Evolutionary conservation across 2,329 filamentous ascomycete species (phyloP).

Genomic region (Cryphonectria parasitica): DNA sequence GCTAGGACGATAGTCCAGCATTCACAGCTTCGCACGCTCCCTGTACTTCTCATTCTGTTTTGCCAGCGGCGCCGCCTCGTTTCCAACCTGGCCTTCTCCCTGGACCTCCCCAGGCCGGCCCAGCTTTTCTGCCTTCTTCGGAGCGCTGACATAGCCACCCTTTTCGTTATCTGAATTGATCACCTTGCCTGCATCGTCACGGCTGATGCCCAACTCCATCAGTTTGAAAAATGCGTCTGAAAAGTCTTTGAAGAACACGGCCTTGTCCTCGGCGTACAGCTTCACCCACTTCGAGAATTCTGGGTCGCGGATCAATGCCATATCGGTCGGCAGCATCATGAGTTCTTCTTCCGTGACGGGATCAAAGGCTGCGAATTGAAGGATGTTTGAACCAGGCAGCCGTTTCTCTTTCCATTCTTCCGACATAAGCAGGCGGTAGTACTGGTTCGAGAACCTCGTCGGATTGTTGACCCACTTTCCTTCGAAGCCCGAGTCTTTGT

Average conservation of each 20-base stretch:
- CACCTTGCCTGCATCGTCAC: conserved; percentile 57
- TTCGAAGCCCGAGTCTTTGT: conserved; percentile 49
- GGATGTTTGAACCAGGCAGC: conserved; percentile 54
- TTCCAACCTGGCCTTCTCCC: conserved; percentile 36
- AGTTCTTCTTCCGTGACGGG: conserved; percentile 59
- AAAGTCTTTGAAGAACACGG: conserved; percentile 65
- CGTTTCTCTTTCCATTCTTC: conserved; percentile 50
- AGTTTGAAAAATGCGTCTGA: conserved; percentile 61
- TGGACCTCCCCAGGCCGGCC: conserved; percentile 39
- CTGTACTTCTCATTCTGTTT: conserved; percentile 42
- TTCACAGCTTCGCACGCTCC: conserved; percentile 44
- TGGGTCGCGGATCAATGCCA: conserved; percentile 59
- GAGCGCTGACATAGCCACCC: conserved; percentile 43
- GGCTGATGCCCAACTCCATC: conserved; percentile 61
- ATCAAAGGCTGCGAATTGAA: conserved; percentile 63
- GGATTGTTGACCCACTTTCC: conserved; percentile 44
- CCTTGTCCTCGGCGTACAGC: conserved; percentile 63
- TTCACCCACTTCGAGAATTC: conserved; percentile 60
- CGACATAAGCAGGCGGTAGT: conserved; percentile 40
- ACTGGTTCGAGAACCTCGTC: conserved; percentile 44
- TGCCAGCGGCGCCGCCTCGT: conserved; percentile 46
- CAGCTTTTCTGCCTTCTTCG: conserved; percentile 39
- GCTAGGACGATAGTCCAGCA: background rate
- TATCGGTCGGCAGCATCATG: conserved; percentile 70
- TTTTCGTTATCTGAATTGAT: conserved; percentile 60